phyloP scores from a whole-genome alignment of 345 rosid species.

The Salix viminalis region DNA sequence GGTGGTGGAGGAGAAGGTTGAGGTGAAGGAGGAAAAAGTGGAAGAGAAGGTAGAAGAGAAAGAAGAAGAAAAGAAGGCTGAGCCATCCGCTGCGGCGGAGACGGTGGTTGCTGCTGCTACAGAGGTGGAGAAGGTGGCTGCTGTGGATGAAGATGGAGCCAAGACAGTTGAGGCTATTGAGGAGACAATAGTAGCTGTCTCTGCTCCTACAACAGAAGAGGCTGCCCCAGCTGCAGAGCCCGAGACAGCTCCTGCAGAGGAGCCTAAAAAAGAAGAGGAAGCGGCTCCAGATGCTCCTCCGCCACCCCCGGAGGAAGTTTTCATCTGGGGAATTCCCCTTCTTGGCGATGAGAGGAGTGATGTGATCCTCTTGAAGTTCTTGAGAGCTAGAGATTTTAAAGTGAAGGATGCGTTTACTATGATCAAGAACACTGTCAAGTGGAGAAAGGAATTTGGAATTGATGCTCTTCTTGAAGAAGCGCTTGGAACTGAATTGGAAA shows the following conservation, averaged over 20 bases:
- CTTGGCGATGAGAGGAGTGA: conserved; percentile 39
- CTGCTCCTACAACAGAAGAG: conserved; percentile 24
- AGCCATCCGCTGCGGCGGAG: conserved; percentile 15
- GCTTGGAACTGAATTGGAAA: conserved; percentile 30
- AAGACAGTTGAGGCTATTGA: conserved; percentile 83
- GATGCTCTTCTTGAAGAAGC: conserved; percentile 48
- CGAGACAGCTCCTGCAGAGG: neutral
- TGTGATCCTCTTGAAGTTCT: conserved; percentile 45
- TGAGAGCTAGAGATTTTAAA: conserved; percentile 57
- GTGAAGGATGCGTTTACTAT: conserved; percentile 46
- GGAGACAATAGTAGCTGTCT: conserved; percentile 64
- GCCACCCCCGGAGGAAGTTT: conserved; percentile 28
- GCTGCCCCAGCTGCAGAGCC: conserved; percentile 17
- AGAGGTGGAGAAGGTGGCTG: conserved; percentile 38
- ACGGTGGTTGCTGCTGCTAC: conserved; percentile 11
- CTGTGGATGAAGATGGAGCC: conserved; percentile 70
- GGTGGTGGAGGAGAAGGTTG: conserved; percentile 7
- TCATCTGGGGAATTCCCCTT: conserved; percentile 47
- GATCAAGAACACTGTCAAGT: conserved; percentile 42
- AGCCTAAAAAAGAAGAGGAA: neutral
- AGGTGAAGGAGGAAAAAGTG: neutral
- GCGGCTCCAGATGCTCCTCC: conserved; percentile 6
- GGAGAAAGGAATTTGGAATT: conserved; percentile 46
- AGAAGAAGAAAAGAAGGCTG: conserved; percentile 4
- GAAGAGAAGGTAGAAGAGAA: conserved; percentile 8